Evolutionary conservation across 2,329 filamentous ascomycete genomes (phyloP), one percentile per base, ranked within the genome.

Genomic region (Nakataea oryzae): DNA sequence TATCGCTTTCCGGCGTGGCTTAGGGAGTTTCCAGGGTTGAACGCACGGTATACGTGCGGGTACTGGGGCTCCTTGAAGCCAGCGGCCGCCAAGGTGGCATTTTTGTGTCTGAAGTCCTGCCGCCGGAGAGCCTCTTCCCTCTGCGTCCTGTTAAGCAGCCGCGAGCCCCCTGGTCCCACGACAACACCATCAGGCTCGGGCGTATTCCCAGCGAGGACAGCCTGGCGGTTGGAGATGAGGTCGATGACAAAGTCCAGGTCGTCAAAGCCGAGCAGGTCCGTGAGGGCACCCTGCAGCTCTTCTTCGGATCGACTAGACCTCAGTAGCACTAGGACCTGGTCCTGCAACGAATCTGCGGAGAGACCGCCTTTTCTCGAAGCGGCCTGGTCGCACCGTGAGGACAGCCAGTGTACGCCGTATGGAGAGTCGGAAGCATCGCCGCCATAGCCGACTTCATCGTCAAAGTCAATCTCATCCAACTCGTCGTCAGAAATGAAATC

Each of bases 221-320:
- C n/a, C 60, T 82, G 78, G 61, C 92, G 85, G 71, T 93, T 86
- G 2, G 86, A 82, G 61, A 97, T 88, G n/a, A 97, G 78, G 65
- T 97, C 91, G 65, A 93, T 93, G 61, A 97, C 88, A 69, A 99
- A 87, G 66, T 99, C 93, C 24, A 99, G 79, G 70, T 97, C 91
- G 68, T 95, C 92, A 69, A 93, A 97, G 0, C 96, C 95, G 64
- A 99, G 81, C 56, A 97, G 84, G 68, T 99, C 95, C 0, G 90
- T 91, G 47, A 99, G 81, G 54, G 88, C 86, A 70, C 92, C 93
- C 73, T 97, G 93, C n/a, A 97, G 78, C 73, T 96, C 91, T 63
- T 96, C 90, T 63, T 96, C 89, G 34, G 84, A 81, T 57, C 73
- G 76, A n/a, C 77, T 76, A 5, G 91, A 90, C 9, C 81, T 82